Conservation (phyloP, 208 protist species). For the Tetramitus jugosus region DNA sequence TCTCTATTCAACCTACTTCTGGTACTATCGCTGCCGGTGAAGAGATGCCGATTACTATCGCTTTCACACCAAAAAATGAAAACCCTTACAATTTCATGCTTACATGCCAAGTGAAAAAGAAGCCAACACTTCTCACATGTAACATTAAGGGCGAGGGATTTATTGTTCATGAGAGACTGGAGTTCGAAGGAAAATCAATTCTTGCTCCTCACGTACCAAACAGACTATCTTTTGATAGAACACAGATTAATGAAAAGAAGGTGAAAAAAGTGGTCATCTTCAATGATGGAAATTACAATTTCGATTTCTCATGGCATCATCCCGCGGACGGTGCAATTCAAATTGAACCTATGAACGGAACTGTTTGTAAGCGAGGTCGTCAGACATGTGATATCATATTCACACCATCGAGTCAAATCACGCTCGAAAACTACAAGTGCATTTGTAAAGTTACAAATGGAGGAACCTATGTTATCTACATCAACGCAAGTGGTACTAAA, state of each 20-base stretch:
- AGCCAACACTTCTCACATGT: slow-evolving; percentile 71
- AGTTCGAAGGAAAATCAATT: slow-evolving; percentile 45
- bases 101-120: slow-evolving; percentile 73
- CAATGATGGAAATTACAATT: slow-evolving; percentile 74
- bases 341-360: slow-evolving; percentile 53
- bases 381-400: slow-evolving; percentile 61
- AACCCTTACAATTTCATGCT: slow-evolving; percentile 81
- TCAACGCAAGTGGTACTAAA: slow-evolving; percentile 61
- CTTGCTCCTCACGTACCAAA: background rate
- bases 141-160: slow-evolving; percentile 93
- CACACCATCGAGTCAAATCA: slow-evolving; percentile 58
- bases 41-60: slow-evolving; percentile 58
- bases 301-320: slow-evolving; percentile 65
- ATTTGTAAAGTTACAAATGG: slow-evolving; percentile 68
- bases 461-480: slow-evolving; percentile 61
- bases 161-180: slow-evolving; percentile 68
- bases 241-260: slow-evolving; percentile 75
- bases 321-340: slow-evolving; percentile 47
- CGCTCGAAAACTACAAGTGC: slow-evolving; percentile 56
- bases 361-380: slow-evolving; percentile 55
- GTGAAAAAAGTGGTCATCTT: slow-evolving; percentile 60
- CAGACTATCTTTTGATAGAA: slow-evolving; percentile 70
- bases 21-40: slow-evolving; percentile 65
- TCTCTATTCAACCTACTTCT: slow-evolving; percentile 60
- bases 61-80: slow-evolving; percentile 75